Evolutionary conservation across 2,329 filamentous ascomycete species (phyloP), one percentile per base, ranked within the genome.

Genomic region (Aspergillus clavatus): DNA sequence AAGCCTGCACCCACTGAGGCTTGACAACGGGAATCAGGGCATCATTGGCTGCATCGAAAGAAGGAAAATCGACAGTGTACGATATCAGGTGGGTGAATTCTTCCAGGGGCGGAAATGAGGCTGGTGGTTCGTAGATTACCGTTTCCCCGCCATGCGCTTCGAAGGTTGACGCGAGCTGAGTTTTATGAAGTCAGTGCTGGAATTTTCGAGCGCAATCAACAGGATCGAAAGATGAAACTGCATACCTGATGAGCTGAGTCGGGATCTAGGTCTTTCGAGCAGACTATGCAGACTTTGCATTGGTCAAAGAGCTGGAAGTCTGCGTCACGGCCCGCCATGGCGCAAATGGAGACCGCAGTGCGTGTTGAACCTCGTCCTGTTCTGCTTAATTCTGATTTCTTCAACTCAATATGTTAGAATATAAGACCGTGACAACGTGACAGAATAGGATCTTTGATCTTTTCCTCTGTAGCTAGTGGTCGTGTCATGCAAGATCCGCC

Each of bases 31-130:
- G 86, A 40, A 93, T 84, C 77, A 95, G 85, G 52, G 81, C 74
- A 38, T 88, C 85, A 52, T 85, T 77, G 1, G 88, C 83, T 50
- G 81, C 77, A 48, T 80, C 75, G 64, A 93, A 97, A 58, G 91
- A 82, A n/a, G 87, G 83, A 57, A 98, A 98, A 65, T 98, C 89
- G 67, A 89, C 86, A 1, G 86, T 91, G 47, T 83, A 81, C 45
- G 90, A 79, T 52, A 88, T 73, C 48, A 88, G 79, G 62, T 87
- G 83, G 5, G 78, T 83, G 48, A 82, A 72, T 42, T 75, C 66
- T 35, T 67, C 59, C 10, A 78, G 62, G 3, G 67, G 55, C 12
- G 65, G 62, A 28, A 67, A 63, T 11, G 62, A 53, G 11, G 62
- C 60, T 7, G 65, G 65, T 2, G 66, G 60, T 31, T 70, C 50